Evolutionary conservation across 1,284 basidiomycete species (phyloP), one percentile per base, ranked within the genome.

Genomic region (Chiua sp.): DNA sequence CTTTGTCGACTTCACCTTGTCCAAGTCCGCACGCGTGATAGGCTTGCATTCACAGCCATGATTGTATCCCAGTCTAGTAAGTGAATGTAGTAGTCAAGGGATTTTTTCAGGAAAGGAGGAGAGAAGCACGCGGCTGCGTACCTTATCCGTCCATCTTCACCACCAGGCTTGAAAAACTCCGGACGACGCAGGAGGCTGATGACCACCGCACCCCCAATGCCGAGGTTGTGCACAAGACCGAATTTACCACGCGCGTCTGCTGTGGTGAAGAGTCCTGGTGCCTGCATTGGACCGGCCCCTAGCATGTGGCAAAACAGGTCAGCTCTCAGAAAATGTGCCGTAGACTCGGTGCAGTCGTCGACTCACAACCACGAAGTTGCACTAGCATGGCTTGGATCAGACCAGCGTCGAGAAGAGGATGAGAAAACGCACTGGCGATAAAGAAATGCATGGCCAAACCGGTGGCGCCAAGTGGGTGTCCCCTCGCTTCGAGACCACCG

Each of bases 381-480:
- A 91, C 90, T 90, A 60, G 59, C 33, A 55, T 7, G 50, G 49
- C 44, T 39, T 48, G 26, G 11, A 26, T 58, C 11, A 60, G 35
- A 26, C 30, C 23, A 37, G n/a, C n/a, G n/a, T n/a, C n/a, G n/a
- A n/a, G n/a, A 15, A 13, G 11, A 47, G 48, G 23, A 32, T 46
- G 4, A n/a, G 68, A 66, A 12, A 65, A 80, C 87, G 65, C 72
- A 88, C 88, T 91, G 65, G 87, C 84, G 63, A 95, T 91, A 72
- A 93, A 95, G 74, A 93, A 94, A 71, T 93, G 90, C 92, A 94
- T 94, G 39, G 91, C 93, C 20, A 95, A 76, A 2, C 93, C 93
- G 10, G 91, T 93, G 3, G 93, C 93, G 47, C 93, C 93, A 23
- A 94, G 80, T 4, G 92, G 92, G 72, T 93, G 90, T 3, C 93